These are phyloP conservation scores for Eucalyptus dawsonii DNA, from an alignment of 345 rosid genomes.

Conservation along the genomic window DNA sequence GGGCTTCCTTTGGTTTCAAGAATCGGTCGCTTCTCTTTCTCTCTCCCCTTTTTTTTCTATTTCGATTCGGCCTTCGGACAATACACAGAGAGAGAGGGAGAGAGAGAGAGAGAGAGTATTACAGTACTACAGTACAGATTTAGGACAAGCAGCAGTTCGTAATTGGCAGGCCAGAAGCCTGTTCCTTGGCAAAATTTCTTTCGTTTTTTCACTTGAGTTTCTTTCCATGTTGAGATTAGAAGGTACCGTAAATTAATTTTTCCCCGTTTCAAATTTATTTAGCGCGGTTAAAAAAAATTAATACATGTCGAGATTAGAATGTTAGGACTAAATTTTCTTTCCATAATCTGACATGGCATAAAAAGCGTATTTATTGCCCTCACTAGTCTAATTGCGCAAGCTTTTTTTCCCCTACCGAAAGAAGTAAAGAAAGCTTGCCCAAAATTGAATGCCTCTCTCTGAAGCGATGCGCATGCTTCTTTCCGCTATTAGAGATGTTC, in stretches of 20 bases:
- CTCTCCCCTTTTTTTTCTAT: neutral
- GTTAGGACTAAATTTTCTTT: neutral
- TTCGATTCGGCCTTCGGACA: neutral
- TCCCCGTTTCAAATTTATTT: neutral
- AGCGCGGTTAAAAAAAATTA: neutral
- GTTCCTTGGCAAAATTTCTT: neutral
- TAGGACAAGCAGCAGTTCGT: neutral
- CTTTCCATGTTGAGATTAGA: neutral
- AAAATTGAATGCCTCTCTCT: neutral
- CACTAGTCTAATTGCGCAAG: neutral
- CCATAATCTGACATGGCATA: neutral
- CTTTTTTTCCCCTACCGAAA: neutral
- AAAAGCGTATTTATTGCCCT: neutral
- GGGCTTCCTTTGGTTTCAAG: neutral
- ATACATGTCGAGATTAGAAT: neutral
- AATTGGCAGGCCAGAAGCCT: neutral
- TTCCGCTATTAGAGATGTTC: neutral
- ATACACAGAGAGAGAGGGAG: neutral
- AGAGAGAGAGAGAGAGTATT: neutral
- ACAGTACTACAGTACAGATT: neutral
- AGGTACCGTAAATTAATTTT: neutral
- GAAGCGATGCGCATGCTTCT: neutral
- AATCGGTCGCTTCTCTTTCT: neutral
- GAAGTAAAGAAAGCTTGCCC: neutral
- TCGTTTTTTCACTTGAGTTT: neutral